Conservation (phyloP, 2,329 filamentous ascomycete species). For the Colletotrichum sp. region DNA sequence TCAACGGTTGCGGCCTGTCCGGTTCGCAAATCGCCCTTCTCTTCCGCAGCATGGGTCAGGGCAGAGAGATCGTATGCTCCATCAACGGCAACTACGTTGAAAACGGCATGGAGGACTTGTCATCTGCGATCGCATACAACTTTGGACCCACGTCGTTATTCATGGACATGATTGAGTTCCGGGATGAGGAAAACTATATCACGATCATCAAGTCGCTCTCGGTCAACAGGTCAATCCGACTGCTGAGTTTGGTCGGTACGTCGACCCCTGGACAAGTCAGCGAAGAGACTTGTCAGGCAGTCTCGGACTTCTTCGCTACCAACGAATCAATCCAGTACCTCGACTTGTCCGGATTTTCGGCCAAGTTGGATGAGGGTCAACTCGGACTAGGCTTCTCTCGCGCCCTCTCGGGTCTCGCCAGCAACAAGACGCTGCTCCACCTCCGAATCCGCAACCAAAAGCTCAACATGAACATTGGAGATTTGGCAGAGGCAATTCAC, state of each 20-base stretch:
- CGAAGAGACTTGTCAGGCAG: constrained; percentile 49
- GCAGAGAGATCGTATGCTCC: constrained; percentile 51
- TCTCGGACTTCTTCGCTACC: constrained; percentile 55
- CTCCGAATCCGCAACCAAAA: constrained; percentile 62
- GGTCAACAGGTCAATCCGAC: constrained; percentile 53
- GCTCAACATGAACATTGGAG: constrained; percentile 58
- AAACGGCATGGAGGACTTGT: constrained; percentile 55
- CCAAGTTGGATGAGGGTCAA: constrained; percentile 62
- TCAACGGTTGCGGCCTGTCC: constrained; percentile 59
- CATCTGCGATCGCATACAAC: constrained; percentile 49
- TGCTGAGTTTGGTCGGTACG: constrained; percentile 60
- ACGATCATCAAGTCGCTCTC: constrained; percentile 55
- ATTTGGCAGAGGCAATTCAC: constrained; percentile 54
- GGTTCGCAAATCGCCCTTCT: constrained; percentile 55
- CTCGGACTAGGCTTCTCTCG: constrained; percentile 59
- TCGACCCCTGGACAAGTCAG: constrained; percentile 53
- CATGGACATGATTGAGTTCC: constrained; percentile 64
- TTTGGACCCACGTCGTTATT: constrained; percentile 56
- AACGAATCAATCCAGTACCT: constrained; percentile 58
- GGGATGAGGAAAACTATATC: constrained; percentile 55
- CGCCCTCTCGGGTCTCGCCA: constrained; percentile 51
- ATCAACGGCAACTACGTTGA: constrained; percentile 60
- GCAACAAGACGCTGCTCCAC: constrained; percentile 51
- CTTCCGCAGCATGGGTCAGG: constrained; percentile 54
- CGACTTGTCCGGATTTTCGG: constrained; percentile 61